Conservation (phyloP, 805 yeast genomes). For the Lachancea waltii region DNA sequence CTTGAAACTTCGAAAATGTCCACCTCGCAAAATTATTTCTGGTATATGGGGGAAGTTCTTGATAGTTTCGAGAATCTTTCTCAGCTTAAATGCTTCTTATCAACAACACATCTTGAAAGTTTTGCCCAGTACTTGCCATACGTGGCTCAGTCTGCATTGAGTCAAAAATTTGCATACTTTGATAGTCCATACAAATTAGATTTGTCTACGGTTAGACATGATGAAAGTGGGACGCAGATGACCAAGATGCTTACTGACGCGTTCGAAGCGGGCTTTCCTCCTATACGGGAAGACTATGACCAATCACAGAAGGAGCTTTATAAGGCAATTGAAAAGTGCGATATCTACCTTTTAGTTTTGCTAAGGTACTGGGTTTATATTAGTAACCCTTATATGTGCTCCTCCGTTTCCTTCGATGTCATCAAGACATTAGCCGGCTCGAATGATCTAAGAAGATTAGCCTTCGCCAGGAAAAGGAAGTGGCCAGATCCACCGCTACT, state of each 20-base stretch:
- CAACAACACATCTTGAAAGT: slow-evolving; percentile 9
- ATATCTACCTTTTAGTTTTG: slow-evolving; percentile 9
- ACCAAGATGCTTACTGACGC: slow-evolving; percentile 8
- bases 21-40: slow-evolving; percentile 12
- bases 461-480: slow-evolving; percentile 1
- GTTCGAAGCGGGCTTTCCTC: slow-evolving; percentile 12
- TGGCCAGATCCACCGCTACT: slow-evolving; percentile 4
- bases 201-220: too few relatives aligned
- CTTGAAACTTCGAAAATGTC: too few relatives aligned
- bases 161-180: slow-evolving; percentile 8
- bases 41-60: slow-evolving; percentile 12
- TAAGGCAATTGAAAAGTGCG: slow-evolving; percentile 8
- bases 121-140: slow-evolving; percentile 21
- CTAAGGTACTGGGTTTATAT: slow-evolving; percentile 7
- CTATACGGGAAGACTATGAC: slow-evolving; percentile 3
- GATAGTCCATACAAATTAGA: neutral
- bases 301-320: neutral
- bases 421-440: too few relatives aligned
- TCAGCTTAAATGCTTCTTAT: slow-evolving; percentile 21
- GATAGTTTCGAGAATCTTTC: slow-evolving; percentile 13
- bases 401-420: too few relatives aligned
- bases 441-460: slow-evolving; percentile 2
- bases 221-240: slow-evolving; percentile 10
- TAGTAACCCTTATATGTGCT: too few relatives aligned
- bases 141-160: slow-evolving; percentile 20